These are phyloP conservation scores for Actinomucor elegans DNA, from an alignment of 371 early-diverging fungal species.

Conservation along the genomic window DNA sequence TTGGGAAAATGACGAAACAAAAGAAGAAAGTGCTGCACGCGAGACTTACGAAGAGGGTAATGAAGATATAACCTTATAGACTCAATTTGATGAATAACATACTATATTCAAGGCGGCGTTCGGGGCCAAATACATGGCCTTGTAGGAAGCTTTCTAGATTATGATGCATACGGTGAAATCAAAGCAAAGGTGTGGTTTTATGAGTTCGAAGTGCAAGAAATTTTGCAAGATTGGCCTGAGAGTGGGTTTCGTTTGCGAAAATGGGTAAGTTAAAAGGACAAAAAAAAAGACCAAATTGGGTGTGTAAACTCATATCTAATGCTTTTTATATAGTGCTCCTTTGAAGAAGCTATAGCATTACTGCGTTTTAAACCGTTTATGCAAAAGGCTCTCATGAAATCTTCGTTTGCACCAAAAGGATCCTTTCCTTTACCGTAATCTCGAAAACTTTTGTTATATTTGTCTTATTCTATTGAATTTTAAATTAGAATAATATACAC, in stretches of 20 bases:
- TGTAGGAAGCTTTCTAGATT: slow-evolving; percentile 52
- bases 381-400: slow-evolving; percentile 49
- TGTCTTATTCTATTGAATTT: too few relatives aligned
- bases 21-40: slow-evolving; percentile 55
- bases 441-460: too few relatives aligned
- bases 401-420: slow-evolving; percentile 36
- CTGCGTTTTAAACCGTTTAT: slow-evolving; percentile 53
- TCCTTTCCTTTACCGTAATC: too few relatives aligned
- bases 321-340: slow-evolving; percentile 43
- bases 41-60: slow-evolving; percentile 70
- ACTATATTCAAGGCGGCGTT: slow-evolving; percentile 54
- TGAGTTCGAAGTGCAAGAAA: slow-evolving; percentile 53
- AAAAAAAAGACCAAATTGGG: too few relatives aligned
- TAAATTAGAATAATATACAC: too few relatives aligned
- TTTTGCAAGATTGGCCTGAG: slow-evolving; percentile 61
- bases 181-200: slow-evolving; percentile 56
- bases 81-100: neutral
- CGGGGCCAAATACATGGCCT: slow-evolving; percentile 42
- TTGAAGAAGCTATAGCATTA: slow-evolving; percentile 52
- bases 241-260: slow-evolving; percentile 47
- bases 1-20: slow-evolving; percentile 67
- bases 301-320: neutral
- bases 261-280: slow-evolving; percentile 47
- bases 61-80: neutral
- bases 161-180: slow-evolving; percentile 39